phyloP scores from a whole-genome alignment of 805 yeast species.

The Candida odintsovae region DNA sequence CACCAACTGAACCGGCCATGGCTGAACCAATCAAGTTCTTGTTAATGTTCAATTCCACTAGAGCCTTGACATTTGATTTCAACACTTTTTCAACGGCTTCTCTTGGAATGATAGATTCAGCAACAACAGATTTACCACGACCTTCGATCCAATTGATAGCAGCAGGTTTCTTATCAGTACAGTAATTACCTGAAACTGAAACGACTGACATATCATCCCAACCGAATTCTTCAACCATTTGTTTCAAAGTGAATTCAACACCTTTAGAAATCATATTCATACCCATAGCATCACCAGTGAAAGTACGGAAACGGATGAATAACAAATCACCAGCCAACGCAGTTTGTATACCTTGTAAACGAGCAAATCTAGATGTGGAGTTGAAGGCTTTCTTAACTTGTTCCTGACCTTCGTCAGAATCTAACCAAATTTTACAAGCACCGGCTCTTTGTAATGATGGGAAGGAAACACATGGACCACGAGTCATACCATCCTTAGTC shows the following conservation, averaged over 20 bases:
- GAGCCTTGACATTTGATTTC: constrained; percentile 87
- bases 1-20: constrained; percentile 98
- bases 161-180: constrained; percentile 96
- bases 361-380: constrained; percentile 95
- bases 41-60: constrained; percentile 82
- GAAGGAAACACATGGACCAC: constrained; percentile 97
- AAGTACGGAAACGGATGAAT: constrained; percentile 91
- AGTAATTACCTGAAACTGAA: constrained; percentile 94
- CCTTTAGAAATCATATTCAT: constrained; percentile 99
- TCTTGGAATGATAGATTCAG: constrained; percentile 87
- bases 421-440: constrained; percentile 91
- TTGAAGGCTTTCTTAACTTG: constrained; percentile 83
- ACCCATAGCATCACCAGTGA: constrained; percentile 99
- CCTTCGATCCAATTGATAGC: constrained; percentile 99
- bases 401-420: constrained; percentile 88
- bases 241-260: constrained; percentile 79
- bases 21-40: constrained; percentile 96
- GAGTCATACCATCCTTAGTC: constrained; percentile 96
- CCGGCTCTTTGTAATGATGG: constrained; percentile 83
- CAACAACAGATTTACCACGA: constrained; percentile 96
- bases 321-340: constrained; percentile 91
- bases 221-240: constrained; percentile 83
- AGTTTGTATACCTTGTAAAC: constrained; percentile 84
- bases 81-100: constrained; percentile 75
- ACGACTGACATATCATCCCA: constrained; percentile 92